Percentiles rank a stretch among this genome's conserved stretches.
Evolutionary conservation across 176 grass and related monocot species (phyloP).

Genomic region (Panicum miliaceum): DNA sequence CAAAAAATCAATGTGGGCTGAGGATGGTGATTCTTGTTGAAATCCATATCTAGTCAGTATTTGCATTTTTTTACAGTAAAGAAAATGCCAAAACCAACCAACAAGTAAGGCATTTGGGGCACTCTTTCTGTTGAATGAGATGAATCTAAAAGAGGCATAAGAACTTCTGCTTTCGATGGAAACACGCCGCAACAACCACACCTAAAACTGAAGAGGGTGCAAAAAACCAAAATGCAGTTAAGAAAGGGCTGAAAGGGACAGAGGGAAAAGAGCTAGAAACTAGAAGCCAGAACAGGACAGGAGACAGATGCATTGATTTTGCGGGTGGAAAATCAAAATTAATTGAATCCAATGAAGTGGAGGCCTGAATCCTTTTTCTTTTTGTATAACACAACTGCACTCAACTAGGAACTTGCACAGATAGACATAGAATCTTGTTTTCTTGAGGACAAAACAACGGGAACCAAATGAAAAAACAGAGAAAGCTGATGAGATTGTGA

Average conservation of each 20-base stretch:
- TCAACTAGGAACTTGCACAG: neutral
- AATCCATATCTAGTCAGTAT: neutral
- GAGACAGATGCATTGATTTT: constrained; percentile 23
- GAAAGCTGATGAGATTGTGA: neutral
- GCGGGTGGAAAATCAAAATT: constrained; percentile 5
- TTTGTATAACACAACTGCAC: neutral
- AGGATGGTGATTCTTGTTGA: neutral
- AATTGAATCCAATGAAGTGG: neutral
- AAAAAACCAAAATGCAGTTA: constrained; percentile 21
- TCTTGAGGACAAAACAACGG: neutral
- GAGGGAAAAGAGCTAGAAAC: neutral
- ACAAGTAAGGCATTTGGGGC: neutral
- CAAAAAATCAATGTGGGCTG: neutral
- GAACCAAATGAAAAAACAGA: neutral
- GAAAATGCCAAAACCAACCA: neutral
- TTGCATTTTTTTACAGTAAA: neutral
- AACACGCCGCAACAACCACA: constrained; percentile 18
- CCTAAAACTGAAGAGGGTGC: neutral
- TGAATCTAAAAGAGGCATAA: neutral
- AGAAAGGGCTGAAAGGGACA: constrained; percentile 2
- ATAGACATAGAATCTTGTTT: neutral
- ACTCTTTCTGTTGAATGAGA: constrained; percentile 12
- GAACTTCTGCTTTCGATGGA: neutral
- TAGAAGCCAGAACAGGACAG: constrained; percentile 4
- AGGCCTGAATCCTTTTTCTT: neutral